A percentile compares a stretch with the other conserved stretches of the same genome.
Evolutionary conservation across 176 grass and related monocot genomes (phyloP).

Genomic region (Puccinellia tenuiflora): DNA sequence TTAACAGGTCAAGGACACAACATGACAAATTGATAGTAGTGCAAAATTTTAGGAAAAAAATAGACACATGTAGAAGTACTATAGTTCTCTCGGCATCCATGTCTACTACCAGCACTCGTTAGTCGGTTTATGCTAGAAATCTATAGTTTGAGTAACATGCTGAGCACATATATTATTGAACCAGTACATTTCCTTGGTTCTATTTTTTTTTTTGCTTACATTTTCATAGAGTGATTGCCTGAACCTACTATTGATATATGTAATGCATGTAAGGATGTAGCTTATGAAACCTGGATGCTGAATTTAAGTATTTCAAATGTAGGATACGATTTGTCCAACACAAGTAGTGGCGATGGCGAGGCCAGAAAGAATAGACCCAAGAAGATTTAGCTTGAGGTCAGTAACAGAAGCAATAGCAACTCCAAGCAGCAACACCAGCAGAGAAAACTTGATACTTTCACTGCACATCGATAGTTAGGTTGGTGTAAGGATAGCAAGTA

Average conservation of each 20-base stretch:
- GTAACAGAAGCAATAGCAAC: conserved; percentile 9
- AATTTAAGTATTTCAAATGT: background rate
- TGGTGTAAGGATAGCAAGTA: background rate
- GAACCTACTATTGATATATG: background rate
- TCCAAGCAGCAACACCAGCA: conserved; percentile 39
- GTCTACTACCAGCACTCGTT: background rate
- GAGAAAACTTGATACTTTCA: conserved; percentile 70
- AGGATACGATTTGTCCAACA: conserved; percentile 52
- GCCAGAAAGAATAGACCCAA: conserved; percentile 72
- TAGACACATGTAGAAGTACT: background rate
- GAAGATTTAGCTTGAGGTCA: conserved; percentile 46
- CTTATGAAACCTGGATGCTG: background rate
- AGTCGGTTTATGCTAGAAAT: background rate
- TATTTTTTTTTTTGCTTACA: background rate
- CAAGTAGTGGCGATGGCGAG: conserved; percentile 81
- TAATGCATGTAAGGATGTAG: background rate
- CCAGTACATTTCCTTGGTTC: background rate
- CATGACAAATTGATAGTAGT: background rate
- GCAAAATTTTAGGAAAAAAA: background rate
- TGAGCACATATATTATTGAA: background rate
- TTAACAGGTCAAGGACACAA: conserved; percentile 47
- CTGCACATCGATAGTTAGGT: conserved; percentile 36
- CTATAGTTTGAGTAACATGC: background rate
- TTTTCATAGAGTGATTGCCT: background rate
- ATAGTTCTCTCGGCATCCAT: background rate